These are phyloP conservation scores for Xylaria palmicola DNA, from an alignment of 495 filamentous ascomycete genomes.

Conservation along the genomic window DNA sequence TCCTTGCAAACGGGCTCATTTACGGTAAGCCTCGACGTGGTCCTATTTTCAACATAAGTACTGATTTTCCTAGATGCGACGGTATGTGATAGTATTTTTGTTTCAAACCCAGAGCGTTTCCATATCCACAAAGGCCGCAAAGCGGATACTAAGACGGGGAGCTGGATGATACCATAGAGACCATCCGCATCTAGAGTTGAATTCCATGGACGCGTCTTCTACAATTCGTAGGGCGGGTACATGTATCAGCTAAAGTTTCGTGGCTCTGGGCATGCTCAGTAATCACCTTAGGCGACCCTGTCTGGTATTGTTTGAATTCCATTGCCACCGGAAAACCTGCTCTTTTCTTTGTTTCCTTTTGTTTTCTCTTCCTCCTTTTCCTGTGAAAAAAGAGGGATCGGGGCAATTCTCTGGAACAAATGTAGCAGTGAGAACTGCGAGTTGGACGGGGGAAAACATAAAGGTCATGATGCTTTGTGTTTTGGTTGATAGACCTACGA, in stretches of 20 bases:
- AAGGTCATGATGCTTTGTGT: neutral
- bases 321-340: neutral
- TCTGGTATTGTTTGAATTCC: neutral
- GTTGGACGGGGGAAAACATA: neutral
- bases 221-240: neutral
- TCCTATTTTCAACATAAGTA: slow-evolving; percentile 14
- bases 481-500: neutral
- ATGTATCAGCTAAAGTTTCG: neutral
- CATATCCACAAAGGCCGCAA: neutral
- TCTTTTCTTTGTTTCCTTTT: too few species aligned
- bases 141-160: neutral
- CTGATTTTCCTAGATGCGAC: slow-evolving; percentile 44
- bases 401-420: neutral
- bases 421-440: neutral
- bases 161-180: neutral
- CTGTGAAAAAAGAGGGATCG: neutral
- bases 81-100: slow-evolving; percentile 47
- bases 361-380: too few species aligned
- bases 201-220: neutral
- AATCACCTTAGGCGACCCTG: neutral
- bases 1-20: slow-evolving; percentile 95
- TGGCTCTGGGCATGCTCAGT: neutral
- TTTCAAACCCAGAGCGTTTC: neutral
- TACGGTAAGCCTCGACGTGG: slow-evolving; percentile 49
- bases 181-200: neutral